phyloP scores from a whole-genome alignment of 805 yeast species.

The Yarrowia sp. region DNA sequence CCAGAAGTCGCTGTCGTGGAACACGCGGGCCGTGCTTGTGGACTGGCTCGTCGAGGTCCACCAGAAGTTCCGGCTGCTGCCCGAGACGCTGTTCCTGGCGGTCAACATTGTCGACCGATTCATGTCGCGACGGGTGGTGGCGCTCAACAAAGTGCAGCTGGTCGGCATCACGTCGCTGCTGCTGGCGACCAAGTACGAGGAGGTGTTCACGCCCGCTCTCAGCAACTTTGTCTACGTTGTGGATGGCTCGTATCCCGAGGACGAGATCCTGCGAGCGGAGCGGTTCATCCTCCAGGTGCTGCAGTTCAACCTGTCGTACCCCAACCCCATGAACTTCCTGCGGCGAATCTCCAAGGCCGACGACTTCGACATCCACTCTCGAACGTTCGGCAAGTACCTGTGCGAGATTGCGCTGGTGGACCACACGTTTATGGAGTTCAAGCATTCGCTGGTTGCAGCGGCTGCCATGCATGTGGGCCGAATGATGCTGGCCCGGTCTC shows the following conservation, averaged over 20 bases:
- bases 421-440: conserved; percentile 65
- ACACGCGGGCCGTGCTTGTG: conserved; percentile 81
- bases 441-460: conserved; percentile 81
- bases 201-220: conserved; percentile 82
- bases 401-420: conserved; percentile 76
- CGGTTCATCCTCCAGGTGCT: conserved; percentile 69
- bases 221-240: conserved; percentile 83
- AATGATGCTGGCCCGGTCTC: conserved; percentile 59
- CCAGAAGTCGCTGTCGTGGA: conserved; percentile 69
- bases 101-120: conserved; percentile 86
- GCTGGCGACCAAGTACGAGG: conserved; percentile 92
- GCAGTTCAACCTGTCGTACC: conserved; percentile 73
- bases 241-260: conserved; percentile 78
- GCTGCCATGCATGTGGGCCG: conserved; percentile 84
- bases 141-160: conserved; percentile 76
- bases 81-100: conserved; percentile 81
- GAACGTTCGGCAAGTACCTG: conserved; percentile 82
- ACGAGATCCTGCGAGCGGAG: conserved; percentile 81
- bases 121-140: conserved; percentile 69
- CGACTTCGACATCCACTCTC: conserved; percentile 76
- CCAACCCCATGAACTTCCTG: conserved; percentile 86
- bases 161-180: conserved; percentile 82
- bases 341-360: conserved; percentile 89
- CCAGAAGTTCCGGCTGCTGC: conserved; percentile 72
- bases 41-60: conserved; percentile 95